Evolutionary conservation across 805 yeast genomes (phyloP).

Genomic region (Yarrowia deformans): DNA sequence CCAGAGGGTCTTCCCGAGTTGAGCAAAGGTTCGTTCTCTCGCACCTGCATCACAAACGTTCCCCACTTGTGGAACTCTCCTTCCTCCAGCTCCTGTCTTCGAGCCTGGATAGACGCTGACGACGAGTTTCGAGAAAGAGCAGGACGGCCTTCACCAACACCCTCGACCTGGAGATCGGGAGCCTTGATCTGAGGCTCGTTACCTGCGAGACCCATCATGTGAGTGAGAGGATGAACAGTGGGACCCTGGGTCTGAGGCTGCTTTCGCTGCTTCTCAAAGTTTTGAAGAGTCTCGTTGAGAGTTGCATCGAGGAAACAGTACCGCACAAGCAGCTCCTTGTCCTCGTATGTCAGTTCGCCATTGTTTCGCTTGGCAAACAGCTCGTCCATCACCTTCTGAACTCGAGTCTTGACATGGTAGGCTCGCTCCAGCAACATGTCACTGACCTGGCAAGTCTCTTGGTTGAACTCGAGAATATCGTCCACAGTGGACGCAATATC

Average conservation of each 20-base stretch:
- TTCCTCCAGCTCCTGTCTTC: slow-evolving; percentile 85
- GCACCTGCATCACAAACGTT: slow-evolving; percentile 72
- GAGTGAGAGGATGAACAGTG: slow-evolving; percentile 34
- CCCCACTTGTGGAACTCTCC: slow-evolving; percentile 93
- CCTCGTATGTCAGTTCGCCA: slow-evolving; percentile 65
- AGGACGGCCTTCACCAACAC: slow-evolving; percentile 31
- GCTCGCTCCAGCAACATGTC: slow-evolving; percentile 53
- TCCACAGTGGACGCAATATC: slow-evolving; percentile 45
- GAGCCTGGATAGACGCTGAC: slow-evolving; percentile 60
- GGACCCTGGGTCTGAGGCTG: slow-evolving; percentile 9
- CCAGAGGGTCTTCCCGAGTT: slow-evolving; percentile 54
- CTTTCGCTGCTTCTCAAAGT: slow-evolving; percentile 41
- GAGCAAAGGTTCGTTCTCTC: slow-evolving; percentile 11
- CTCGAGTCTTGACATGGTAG: slow-evolving; percentile 52
- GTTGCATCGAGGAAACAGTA: slow-evolving; percentile 74
- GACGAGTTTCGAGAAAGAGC: slow-evolving; percentile 45
- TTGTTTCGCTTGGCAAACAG: slow-evolving; percentile 64
- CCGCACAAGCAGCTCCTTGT: slow-evolving; percentile 76
- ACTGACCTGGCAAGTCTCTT: slow-evolving; percentile 44
- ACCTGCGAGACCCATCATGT: slow-evolving; percentile 37
- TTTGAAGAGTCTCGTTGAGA: slow-evolving; percentile 59
- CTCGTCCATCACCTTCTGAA: slow-evolving; percentile 61
- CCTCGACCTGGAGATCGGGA: slow-evolving; percentile 27
- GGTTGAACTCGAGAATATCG: slow-evolving; percentile 42
- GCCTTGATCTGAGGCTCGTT: slow-evolving; percentile 29